Percentiles rank a stretch among this genome's conserved stretches.
Conservation (phyloP, 2,329 filamentous ascomycete genomes). For the Westerdykella ornata region DNA sequence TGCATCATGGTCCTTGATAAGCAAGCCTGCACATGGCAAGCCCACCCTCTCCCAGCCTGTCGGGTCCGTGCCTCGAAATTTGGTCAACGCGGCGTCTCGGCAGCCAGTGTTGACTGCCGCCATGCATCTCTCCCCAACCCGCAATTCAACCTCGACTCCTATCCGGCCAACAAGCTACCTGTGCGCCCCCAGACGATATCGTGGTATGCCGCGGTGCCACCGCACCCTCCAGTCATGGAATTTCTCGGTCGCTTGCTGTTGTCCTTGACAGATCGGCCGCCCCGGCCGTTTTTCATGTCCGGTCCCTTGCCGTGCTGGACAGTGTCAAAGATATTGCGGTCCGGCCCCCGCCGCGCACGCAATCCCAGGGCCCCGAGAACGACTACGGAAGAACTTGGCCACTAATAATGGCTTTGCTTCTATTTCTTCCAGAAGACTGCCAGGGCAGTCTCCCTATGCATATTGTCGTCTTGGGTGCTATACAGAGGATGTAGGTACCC, state of each 20-base stretch:
- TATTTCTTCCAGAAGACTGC: background rate
- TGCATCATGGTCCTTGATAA: constrained; percentile 26
- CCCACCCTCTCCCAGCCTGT: constrained; percentile 15
- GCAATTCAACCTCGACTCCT: background rate
- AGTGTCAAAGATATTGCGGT: constrained; percentile 10
- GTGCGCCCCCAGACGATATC: background rate
- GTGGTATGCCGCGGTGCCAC: too few species aligned
- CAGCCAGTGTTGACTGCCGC: constrained; percentile 16
- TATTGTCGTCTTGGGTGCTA: background rate
- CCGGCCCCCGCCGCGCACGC: constrained; percentile 9
- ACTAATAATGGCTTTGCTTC: background rate
- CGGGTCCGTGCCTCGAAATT: constrained; percentile 23
- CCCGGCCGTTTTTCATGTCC: background rate
- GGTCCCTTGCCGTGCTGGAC: background rate
- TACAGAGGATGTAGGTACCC: constrained; percentile 2
- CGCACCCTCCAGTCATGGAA: too few species aligned
- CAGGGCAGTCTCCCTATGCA: background rate
- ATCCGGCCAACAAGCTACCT: background rate
- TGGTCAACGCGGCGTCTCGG: constrained; percentile 22
- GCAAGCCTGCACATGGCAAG: constrained; percentile 16
- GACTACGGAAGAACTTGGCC: background rate
- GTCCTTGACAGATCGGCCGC: too few species aligned
- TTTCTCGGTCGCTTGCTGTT: too few species aligned
- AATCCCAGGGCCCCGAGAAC: constrained; percentile 5
- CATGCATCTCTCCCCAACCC: constrained; percentile 10